A percentile compares a stretch with the other conserved stretches of the same genome.
Evolutionary conservation across 164 flowering plant species (phyloP).

Genomic region (Sedum album): DNA sequence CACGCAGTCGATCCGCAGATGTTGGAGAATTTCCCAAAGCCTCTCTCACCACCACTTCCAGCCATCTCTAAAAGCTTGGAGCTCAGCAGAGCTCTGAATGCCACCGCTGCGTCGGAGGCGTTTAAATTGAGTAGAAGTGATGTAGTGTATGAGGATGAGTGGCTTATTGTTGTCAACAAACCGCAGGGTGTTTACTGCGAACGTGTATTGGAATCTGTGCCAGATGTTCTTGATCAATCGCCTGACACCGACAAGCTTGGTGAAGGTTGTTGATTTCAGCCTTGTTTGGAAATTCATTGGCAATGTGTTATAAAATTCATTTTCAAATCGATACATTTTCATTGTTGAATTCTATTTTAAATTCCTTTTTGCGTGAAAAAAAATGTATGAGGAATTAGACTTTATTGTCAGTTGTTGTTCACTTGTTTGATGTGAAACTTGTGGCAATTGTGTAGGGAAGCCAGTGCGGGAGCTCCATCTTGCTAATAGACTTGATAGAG

Average conservation of each 20-base stretch:
- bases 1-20: neutral
- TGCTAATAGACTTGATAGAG: slow-evolving; percentile 90
- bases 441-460: too few species aligned
- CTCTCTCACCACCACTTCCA: slow-evolving; percentile 14
- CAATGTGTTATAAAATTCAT: too few species aligned
- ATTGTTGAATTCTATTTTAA: too few species aligned
- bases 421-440: too few species aligned
- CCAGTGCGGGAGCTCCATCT: slow-evolving; percentile 58
- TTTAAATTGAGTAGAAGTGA: slow-evolving; percentile 35
- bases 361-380: too few species aligned
- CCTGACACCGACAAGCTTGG: slow-evolving; percentile 14
- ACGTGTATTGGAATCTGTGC: slow-evolving; percentile 42
- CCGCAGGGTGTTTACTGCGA: slow-evolving; percentile 88
- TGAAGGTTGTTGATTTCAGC: too few species aligned
- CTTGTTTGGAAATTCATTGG: too few species aligned
- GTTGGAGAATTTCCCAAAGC: slow-evolving; percentile 11
- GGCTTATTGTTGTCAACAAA: slow-evolving; percentile 71
- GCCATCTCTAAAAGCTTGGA: slow-evolving; percentile 22
- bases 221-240: slow-evolving; percentile 24
- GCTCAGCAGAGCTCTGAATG: slow-evolving; percentile 51
- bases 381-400: too few species aligned
- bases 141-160: slow-evolving; percentile 68
- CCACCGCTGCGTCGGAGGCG: slow-evolving; percentile 64
- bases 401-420: too few species aligned
- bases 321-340: too few species aligned